These are phyloP conservation scores for Phytopythium kandeliae DNA, from an alignment of 352 stramenopile genomes.

Conservation along the genomic window DNA sequence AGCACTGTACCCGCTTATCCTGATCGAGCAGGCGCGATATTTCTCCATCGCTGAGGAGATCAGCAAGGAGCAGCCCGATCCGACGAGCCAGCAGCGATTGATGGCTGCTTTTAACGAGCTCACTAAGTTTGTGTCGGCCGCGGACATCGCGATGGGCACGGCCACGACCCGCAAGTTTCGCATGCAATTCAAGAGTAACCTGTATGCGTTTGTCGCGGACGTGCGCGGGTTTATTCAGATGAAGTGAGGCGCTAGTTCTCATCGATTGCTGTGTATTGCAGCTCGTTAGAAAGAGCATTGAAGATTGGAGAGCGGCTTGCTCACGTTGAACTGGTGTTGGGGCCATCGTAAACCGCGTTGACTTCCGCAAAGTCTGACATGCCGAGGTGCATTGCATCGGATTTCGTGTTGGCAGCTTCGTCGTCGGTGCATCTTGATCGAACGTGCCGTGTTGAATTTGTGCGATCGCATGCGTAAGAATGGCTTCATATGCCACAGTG, in stretches of 20 bases:
- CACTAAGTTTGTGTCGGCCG: constrained; percentile 56
- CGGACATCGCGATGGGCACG: constrained; percentile 53
- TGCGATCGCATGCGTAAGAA: too few species aligned
- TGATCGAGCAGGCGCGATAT: constrained; percentile 73
- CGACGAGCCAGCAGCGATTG: constrained; percentile 41
- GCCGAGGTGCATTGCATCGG: too few species aligned
- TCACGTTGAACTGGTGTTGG: too few species aligned
- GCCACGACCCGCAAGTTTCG: constrained; percentile 65
- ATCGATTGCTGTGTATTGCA: too few species aligned
- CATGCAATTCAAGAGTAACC: constrained; percentile 71
- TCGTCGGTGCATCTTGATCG: too few species aligned
- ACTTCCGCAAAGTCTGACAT: too few species aligned
- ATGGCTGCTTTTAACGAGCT: constrained; percentile 57
- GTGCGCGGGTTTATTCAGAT: constrained; percentile 81
- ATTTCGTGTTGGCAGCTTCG: too few species aligned
- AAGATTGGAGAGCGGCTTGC: too few species aligned
- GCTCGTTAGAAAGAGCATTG: too few species aligned
- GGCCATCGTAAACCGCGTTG: too few species aligned
- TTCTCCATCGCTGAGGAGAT: constrained; percentile 64
- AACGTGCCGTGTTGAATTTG: too few species aligned
- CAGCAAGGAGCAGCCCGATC: constrained; percentile 42
- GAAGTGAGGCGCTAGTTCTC: constrained; percentile 43
- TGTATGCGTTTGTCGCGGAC: constrained; percentile 78
- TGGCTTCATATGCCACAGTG: too few species aligned
- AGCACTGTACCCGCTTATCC: constrained; percentile 74